Evolutionary conservation across 192 early-diverging fungal species (phyloP), one percentile per base, ranked within the genome.

Genomic region (Chytriomyces sp.): DNA sequence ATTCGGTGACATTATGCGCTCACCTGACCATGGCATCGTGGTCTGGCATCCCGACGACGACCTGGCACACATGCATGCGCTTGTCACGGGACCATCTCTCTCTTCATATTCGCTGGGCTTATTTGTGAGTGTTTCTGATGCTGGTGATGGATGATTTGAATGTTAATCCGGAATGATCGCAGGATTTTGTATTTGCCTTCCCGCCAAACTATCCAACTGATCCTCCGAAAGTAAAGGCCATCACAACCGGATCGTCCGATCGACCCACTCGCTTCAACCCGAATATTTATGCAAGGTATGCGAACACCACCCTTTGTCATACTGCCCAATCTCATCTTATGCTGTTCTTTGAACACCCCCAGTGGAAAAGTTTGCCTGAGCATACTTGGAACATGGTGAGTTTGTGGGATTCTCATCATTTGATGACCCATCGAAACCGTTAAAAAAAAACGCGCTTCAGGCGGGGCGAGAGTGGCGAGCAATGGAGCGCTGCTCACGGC

Each of bases 341-440:
- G 2, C 35, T 35, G 35, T 4, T 35, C 35, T 35, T 35, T 35
- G 35, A 35, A 35, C 35, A 35, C 35, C 35, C 70, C 77, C 18
- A 82, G 86, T 72, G 87, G 87, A 23, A 89, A 87, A 67, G 86
- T 89, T 45, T 89, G 87, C 66, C 78, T 89, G 45, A 83, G 82
- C 64, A 90, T 91, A 67, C 76, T 91, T 23, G 90, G 90, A 11
- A 91, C 90, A 26, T 91, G 90, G 89, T 79, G 71, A 50, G 87
- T 45, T 26, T 72, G 2, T 28, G 11, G 24, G 10, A 11, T 13
- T 73, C 71, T 16, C 70, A 72, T 61, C 18, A 13, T 73, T 20
- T 13, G 43, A 20, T 26, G 49, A 53, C 44, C 35, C 45, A 35
- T 71, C 28, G 28, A 60, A 60, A 57, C 8, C 26, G 26, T 9